Base-by-base conservation (phyloP, 441 rosid species). In the Pelargonium myrrhifolium region DNA sequence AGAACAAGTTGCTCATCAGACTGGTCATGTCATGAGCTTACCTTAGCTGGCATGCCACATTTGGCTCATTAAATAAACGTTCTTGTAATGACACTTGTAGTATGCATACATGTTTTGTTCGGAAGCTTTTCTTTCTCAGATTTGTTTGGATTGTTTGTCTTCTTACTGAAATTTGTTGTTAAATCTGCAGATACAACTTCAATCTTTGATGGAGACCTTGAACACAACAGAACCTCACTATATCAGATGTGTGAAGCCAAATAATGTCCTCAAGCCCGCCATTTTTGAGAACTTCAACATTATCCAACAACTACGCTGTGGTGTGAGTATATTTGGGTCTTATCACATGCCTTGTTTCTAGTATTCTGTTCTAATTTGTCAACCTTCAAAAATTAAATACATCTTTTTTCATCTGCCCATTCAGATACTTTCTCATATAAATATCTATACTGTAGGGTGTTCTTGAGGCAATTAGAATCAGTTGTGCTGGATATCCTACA, bases 211-310 rank as follows among this genome's bases (percentile, higher is more conserved):
- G 67, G 62, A 70, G 9, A 70, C 65, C 56, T 59, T 65, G 43
- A 60, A 65, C 66, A 47, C 74, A 66, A 67, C 69, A 51, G 53
- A 89, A 68, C 99, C 98, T 51, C 90, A 89, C 82, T 94, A 89
- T 79, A 86, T 92, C 69, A 85, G 99, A 86, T 95, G 99, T 73
- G 88, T 95, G 70, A 95, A 95, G 87, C 98, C 97, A 72, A 95
- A 95, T 72, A 81, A 77, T 78, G 74, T 77, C 20, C 73, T 90
- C 71, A 78, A 84, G 73, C 96, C 99, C 73, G 72, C 77, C 67
- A 67, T 87, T 72, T 87, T 92, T 79, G 86, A 94, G 67, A 88
- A 82, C 65, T 43, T 56, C 62, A 84, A 76, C 78, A 89, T 92
- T 74, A 74, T 89, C 83, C 99, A 90, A 76, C 98, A 95, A 35